A percentile compares a stretch with the other conserved stretches of the same genome.
These are phyloP conservation scores for Cutaneotrichosporon mucoides DNA, from an alignment of 1,284 basidiomycete species.

Conservation along the genomic window DNA sequence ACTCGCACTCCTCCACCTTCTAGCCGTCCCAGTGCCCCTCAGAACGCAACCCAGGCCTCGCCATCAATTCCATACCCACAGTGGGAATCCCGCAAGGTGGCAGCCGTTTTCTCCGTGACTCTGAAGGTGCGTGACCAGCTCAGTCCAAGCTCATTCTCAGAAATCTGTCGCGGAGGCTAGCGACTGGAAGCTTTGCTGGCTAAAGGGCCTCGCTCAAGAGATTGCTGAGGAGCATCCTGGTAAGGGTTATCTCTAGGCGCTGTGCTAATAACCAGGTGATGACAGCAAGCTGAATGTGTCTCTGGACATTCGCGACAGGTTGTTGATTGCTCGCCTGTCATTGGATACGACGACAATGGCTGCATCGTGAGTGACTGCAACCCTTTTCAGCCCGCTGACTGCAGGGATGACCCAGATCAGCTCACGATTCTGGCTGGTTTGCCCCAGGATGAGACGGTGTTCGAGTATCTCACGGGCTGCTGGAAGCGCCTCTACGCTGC, in stretches of 20 bases:
- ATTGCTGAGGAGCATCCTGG: constrained; percentile 62
- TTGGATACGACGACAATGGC: constrained; percentile 69
- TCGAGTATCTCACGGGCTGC: constrained; percentile 84
- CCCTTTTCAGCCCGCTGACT: neutral
- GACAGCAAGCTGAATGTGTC: constrained; percentile 35
- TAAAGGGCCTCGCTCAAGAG: constrained; percentile 72
- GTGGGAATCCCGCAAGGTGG: constrained; percentile 73
- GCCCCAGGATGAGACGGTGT: constrained; percentile 72
- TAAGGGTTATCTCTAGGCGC: constrained; percentile 43
- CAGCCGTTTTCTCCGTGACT: constrained; percentile 69
- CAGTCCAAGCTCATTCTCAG: constrained; percentile 48
- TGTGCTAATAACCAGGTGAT: constrained; percentile 3
- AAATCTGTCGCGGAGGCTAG: constrained; percentile 64
- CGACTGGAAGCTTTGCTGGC: constrained; percentile 72
- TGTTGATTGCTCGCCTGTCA: constrained; percentile 83
- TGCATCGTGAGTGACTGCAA: constrained; percentile 18
- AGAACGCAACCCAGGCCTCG: constrained; percentile 29
- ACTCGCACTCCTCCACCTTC: constrained; percentile 6
- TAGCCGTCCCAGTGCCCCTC: constrained; percentile 7
- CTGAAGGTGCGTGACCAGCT: constrained; percentile 60
- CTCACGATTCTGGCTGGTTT: constrained; percentile 51
- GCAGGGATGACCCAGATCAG: constrained; percentile 71
- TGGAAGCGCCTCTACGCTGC: constrained; percentile 77
- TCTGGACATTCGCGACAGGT: constrained; percentile 49
- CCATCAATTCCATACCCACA: constrained; percentile 49